These are phyloP conservation scores for Rhizoclosmatium sp. DNA, from an alignment of 192 early-diverging fungal genomes.

Conservation along the genomic window DNA sequence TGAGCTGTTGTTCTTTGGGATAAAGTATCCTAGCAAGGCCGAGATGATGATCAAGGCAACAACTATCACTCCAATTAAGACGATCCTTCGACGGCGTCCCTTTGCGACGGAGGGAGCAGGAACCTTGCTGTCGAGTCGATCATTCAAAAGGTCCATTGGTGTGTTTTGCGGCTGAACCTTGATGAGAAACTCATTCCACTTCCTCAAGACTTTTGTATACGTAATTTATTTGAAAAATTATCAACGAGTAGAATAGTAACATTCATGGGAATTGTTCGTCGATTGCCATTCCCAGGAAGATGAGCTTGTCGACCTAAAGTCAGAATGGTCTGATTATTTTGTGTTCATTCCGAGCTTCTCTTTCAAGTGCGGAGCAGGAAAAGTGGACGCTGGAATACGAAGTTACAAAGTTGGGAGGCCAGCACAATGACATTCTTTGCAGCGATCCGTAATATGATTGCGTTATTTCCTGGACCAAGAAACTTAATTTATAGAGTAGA, in stretches of 20 bases:
- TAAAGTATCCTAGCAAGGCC: slow-evolving; percentile 18
- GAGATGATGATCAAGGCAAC: slow-evolving; percentile 3
- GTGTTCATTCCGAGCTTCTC: slow-evolving; percentile 26
- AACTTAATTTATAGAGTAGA: no score
- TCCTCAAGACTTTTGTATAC: background rate
- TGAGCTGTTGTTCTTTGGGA: slow-evolving; percentile 13
- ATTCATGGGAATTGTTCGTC: no score
- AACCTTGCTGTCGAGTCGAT: no score
- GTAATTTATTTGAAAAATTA: background rate
- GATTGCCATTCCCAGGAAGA: slow-evolving; percentile 66
- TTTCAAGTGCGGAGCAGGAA: slow-evolving; percentile 28
- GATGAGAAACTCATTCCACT: background rate
- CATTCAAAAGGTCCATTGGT: background rate
- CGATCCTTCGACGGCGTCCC: background rate
- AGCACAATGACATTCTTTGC: slow-evolving; percentile 7
- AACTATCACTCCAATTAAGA: slow-evolving; percentile 1
- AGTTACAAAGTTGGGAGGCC: background rate
- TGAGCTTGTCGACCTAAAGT: slow-evolving; percentile 73
- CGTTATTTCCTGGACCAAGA: background rate
- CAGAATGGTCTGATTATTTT: slow-evolving; percentile 51
- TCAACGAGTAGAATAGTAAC: background rate
- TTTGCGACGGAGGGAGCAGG: background rate
- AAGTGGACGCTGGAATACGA: background rate
- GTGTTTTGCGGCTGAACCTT: background rate
- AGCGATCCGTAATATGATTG: background rate